These are phyloP conservation scores for Tolypocladium amazonense DNA, from an alignment of 2,329 filamentous ascomycete genomes.

Conservation along the genomic window DNA sequence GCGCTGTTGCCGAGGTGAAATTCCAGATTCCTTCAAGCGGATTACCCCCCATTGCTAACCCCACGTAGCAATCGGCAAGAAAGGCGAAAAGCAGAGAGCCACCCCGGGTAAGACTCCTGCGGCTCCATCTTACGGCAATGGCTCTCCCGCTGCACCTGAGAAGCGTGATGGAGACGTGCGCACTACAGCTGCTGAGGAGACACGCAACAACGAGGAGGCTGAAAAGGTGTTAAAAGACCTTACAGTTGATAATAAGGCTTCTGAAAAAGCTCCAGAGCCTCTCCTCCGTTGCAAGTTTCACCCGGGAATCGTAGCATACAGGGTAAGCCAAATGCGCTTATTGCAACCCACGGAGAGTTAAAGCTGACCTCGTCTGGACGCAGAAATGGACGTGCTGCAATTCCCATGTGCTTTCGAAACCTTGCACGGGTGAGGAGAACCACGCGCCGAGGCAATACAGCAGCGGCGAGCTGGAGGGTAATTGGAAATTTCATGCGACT, in stretches of 20 bases:
- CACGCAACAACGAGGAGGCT: not conserved
- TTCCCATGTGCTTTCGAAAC: constrained; percentile 8
- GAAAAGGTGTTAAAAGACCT: not conserved
- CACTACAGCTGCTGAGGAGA: not conserved
- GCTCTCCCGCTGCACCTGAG: not conserved
- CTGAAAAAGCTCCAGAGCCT: not conserved
- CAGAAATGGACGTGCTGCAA: constrained; percentile 22
- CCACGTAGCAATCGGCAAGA: not conserved
- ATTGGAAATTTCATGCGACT: constrained; percentile 15
- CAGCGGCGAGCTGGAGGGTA: constrained; percentile 13
- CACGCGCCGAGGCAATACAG: constrained; percentile 13
- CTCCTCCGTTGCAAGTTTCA: constrained; percentile 16
- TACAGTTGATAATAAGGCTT: not conserved
- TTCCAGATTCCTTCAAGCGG: not conserved
- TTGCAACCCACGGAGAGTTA: not conserved
- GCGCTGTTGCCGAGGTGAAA: constrained; percentile 14
- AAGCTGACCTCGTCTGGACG: not conserved
- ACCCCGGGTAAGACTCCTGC: not conserved
- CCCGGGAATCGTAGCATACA: constrained; percentile 15
- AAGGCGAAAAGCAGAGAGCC: not conserved
- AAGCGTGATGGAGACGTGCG: not conserved
- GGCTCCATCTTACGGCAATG: not conserved
- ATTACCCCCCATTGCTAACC: not conserved
- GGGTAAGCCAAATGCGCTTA: constrained; percentile 10
- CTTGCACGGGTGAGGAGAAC: constrained; percentile 14